phyloP scores from a whole-genome alignment of 371 early-diverging fungal genomes.

The Rhizopus delemar region DNA sequence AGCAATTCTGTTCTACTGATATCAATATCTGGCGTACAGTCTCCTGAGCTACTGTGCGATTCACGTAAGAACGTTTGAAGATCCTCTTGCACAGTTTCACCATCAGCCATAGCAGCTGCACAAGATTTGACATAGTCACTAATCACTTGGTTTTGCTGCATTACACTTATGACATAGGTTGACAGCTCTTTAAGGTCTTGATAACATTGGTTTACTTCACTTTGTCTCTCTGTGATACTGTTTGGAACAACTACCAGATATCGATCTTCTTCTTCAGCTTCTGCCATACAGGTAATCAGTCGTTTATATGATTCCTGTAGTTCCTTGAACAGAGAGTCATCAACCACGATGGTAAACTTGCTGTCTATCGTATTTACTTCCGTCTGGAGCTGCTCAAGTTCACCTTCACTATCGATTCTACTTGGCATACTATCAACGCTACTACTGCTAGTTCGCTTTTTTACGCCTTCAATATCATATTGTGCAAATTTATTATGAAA shows the following conservation, averaged over 20 bases:
- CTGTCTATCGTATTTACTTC: not conserved
- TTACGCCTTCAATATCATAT: slow-evolving; percentile 28
- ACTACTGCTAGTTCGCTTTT: slow-evolving; percentile 12
- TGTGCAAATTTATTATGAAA: slow-evolving; percentile 38
- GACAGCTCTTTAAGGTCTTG: slow-evolving; percentile 20
- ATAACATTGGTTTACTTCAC: slow-evolving; percentile 10
- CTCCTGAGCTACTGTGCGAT: slow-evolving; percentile 1
- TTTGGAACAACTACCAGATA: slow-evolving; percentile 3
- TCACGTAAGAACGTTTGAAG: slow-evolving; percentile 22
- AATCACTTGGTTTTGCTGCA: slow-evolving; percentile 26
- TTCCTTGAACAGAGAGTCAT: slow-evolving; percentile 17
- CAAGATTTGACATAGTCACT: slow-evolving; percentile 10
- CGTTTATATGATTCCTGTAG: slow-evolving; percentile 17
- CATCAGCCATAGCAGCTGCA: slow-evolving; percentile 18
- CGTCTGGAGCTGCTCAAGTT: not conserved
- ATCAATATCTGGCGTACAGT: not conserved
- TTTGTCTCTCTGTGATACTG: slow-evolving; percentile 13
- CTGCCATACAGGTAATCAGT: not conserved
- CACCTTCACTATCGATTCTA: slow-evolving; percentile 3
- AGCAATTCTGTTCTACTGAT: not conserved
- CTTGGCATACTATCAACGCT: not conserved
- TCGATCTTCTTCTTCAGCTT: slow-evolving; percentile 8
- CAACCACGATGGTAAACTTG: slow-evolving; percentile 9
- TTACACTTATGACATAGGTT: slow-evolving; percentile 23
- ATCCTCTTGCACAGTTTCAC: slow-evolving; percentile 28